Conservation (phyloP, 2,329 filamentous ascomycete genomes). For the Cucurbitaria berberidis region DNA sequence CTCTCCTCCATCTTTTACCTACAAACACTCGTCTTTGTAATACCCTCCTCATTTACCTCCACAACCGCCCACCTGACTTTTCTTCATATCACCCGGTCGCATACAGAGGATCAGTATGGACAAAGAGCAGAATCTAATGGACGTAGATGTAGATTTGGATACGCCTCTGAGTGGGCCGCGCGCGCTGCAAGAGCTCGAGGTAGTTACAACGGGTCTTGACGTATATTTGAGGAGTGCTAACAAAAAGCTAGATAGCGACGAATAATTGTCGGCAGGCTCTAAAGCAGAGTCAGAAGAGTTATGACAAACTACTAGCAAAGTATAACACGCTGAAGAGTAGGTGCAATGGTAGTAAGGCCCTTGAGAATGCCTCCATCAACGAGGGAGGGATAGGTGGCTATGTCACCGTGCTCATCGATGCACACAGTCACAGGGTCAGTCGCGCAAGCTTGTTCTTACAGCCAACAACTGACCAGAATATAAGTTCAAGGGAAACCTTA, state of each 20-base stretch:
- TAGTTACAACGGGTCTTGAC: neutral
- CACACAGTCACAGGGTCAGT: slow-evolving; percentile 1
- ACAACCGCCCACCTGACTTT: neutral
- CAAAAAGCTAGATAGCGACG: neutral
- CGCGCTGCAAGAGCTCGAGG: neutral
- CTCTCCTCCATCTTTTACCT: too few species aligned
- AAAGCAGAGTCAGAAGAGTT: neutral
- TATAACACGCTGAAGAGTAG: neutral
- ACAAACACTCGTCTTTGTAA: neutral
- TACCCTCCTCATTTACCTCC: neutral
- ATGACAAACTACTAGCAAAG: neutral
- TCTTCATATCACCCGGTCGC: neutral
- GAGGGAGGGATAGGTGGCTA: neutral
- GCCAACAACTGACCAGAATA: neutral
- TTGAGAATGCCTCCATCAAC: neutral
- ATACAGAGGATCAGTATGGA: neutral
- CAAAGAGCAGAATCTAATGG: neutral
- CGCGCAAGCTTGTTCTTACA: too few species aligned
- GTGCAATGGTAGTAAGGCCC: neutral
- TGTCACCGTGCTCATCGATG: neutral
- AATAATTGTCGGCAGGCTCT: neutral
- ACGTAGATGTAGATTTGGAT: neutral
- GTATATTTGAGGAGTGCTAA: neutral
- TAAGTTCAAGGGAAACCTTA: neutral
- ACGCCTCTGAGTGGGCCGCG: neutral